These are phyloP conservation scores for Fusarium tjaetaba DNA, from an alignment of 2,329 filamentous ascomycete species.

Conservation along the genomic window DNA sequence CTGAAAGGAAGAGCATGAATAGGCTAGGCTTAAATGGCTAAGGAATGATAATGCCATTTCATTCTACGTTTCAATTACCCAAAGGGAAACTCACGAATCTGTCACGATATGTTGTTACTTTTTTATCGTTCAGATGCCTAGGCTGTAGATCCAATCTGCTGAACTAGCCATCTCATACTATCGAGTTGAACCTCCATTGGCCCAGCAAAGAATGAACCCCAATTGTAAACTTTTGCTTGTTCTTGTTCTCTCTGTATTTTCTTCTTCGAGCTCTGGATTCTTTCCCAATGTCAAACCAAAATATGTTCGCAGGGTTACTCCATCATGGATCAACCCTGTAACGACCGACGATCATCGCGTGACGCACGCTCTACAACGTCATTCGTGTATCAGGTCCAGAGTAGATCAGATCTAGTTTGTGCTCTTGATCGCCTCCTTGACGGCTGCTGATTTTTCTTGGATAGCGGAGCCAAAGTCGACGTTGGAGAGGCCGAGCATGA, in stretches of 20 bases:
- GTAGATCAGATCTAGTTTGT: neutral
- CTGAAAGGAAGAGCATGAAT: neutral
- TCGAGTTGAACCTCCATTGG: neutral
- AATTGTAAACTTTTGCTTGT: neutral
- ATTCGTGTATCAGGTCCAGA: slow-evolving; percentile 1
- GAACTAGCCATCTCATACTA: neutral
- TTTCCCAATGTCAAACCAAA: neutral
- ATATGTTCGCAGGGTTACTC: neutral
- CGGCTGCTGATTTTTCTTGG: slow-evolving; percentile 40
- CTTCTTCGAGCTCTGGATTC: neutral
- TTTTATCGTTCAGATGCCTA: neutral
- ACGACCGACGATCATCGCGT: slow-evolving; percentile 3
- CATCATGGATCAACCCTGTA: slow-evolving; percentile 4
- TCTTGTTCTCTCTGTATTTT: neutral
- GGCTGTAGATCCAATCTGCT: neutral
- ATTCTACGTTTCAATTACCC: neutral
- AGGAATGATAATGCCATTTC: neutral
- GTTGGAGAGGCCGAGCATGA: slow-evolving; percentile 46
- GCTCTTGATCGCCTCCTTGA: slow-evolving; percentile 33
- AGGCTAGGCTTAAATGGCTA: neutral
- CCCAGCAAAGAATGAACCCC: neutral
- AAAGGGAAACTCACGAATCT: neutral
- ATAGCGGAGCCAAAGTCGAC: slow-evolving; percentile 46
- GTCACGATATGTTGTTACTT: neutral
- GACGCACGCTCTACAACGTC: slow-evolving; percentile 24